Percentiles rank a stretch among this genome's conserved stretches.
phyloP scores from a whole-genome alignment of 257 asterid genomes.

The Solanum microdontum region DNA sequence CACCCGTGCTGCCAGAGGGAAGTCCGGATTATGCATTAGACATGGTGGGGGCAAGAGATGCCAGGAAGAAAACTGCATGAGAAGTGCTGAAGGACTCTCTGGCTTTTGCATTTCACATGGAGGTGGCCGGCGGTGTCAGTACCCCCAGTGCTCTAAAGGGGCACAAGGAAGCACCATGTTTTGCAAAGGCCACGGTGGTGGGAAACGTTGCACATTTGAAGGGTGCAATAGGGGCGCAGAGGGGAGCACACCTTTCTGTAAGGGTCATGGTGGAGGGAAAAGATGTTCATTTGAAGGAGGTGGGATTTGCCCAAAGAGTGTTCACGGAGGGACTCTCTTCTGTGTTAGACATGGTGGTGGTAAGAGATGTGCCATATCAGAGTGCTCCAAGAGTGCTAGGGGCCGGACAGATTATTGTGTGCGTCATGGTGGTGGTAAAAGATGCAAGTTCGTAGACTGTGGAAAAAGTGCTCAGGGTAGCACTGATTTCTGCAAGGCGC shows the following conservation, averaged over 20 bases:
- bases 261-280: conserved; percentile 95
- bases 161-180: conserved; percentile 90
- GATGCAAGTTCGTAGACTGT: conserved; percentile 64
- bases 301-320: conserved; percentile 80
- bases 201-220: conserved; percentile 54
- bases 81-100: conserved; percentile 87
- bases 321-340: conserved; percentile 82
- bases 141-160: conserved; percentile 57
- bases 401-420: conserved; percentile 86
- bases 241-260: conserved; percentile 86
- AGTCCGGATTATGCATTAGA: conserved; percentile 79
- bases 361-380: conserved; percentile 63
- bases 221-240: conserved; percentile 87
- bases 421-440: conserved; percentile 94
- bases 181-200: conserved; percentile 94
- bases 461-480: conserved; percentile 96
- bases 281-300: conserved; percentile 75
- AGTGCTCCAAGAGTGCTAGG: conserved; percentile 86
- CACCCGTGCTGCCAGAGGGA: conserved; percentile 76
- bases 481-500: conserved; percentile 92
- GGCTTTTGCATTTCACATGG: conserved; percentile 97
- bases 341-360: conserved; percentile 95
- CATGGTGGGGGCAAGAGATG: conserved; percentile 98
- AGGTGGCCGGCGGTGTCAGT: conserved; percentile 87
- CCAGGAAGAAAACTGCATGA: conserved; percentile 57